A percentile compares a stretch with the other conserved stretches of the same genome.
Evolutionary conservation across 2,329 filamentous ascomycete genomes (phyloP).

Genomic region (Fusarium tanahbumbuense): DNA sequence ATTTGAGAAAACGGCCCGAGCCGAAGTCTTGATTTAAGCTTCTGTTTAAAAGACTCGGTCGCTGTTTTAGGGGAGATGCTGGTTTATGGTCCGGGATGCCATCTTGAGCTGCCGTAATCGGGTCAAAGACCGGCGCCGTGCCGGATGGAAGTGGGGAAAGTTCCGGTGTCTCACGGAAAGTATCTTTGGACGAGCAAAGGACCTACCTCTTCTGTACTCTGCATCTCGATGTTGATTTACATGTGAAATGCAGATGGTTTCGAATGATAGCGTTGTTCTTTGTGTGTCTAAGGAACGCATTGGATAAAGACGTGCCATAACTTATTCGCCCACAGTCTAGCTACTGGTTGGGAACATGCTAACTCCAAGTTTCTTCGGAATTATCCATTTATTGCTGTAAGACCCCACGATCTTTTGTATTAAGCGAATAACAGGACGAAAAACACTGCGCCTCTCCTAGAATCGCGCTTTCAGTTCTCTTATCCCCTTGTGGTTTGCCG

Average conservation of each 20-base stretch:
- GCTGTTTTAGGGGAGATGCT: conserved; percentile 11
- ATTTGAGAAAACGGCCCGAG: conserved; percentile 34
- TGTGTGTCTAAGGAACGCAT: fast-evolving
- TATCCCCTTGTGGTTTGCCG: neutral
- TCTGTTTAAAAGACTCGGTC: conserved; percentile 12
- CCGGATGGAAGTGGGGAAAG: conserved; percentile 26
- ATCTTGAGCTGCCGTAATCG: conserved; percentile 32
- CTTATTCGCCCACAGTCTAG: fast-evolving
- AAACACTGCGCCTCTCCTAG: neutral
- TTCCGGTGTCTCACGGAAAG: neutral
- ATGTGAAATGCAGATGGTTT: neutral
- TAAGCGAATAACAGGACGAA: neutral
- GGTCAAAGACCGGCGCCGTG: conserved; percentile 28
- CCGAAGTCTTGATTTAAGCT: conserved; percentile 10
- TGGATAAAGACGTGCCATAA: neutral
- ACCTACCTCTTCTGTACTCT: neutral
- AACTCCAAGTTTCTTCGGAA: neutral
- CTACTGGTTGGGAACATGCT: neutral
- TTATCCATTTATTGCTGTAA: neutral
- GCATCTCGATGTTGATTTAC: neutral
- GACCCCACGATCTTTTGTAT: neutral
- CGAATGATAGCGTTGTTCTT: neutral
- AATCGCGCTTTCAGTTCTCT: neutral
- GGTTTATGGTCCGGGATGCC: neutral
- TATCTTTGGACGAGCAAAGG: neutral